Evolutionary conservation across 2,329 filamentous ascomycete species (phyloP), one percentile per base, ranked within the genome.

Genomic region (Penicillium vulpinum): DNA sequence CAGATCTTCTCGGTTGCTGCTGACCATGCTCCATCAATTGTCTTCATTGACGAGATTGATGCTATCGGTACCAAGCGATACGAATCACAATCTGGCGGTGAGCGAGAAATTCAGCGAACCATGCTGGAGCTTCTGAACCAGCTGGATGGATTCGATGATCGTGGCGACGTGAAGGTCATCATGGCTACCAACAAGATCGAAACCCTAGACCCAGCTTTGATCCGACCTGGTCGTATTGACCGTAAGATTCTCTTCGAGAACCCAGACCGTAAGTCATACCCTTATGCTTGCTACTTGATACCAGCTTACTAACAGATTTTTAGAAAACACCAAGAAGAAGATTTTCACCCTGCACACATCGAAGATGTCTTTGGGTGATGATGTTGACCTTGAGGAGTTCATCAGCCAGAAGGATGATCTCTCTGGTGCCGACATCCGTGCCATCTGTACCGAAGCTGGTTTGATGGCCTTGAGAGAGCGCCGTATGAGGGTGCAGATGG

Each of bases 131-230:
- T 99, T 53, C 87, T 99, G 40, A 99, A 99, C 78, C 94, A 99
- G 80, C 87, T 99, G 9, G 94, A 99, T 74, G 94, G 94, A 69
- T 99, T 99, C 78, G 94, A 99, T 73, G 95, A 99, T 76, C 90
- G 94, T 59, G 95, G 94, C 67, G 94, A 99, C 73, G 93, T 99
- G 77, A 99, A 99, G 82, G 94, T 99, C 60, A 93, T 99, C 76
- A 97, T 99, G 92, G 95, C 94, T 13, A 99, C 94, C 65, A 99
- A 99, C 87, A 99, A 99, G 85, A 99, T 99, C 66, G 95, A 99
- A 67, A 96, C 91, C 4, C 83, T 99, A 28, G 95, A 99, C 72
- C 94, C 94, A 54, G 94, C 94, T 18, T 83, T 99, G 66, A 99
- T 99, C 72, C 89, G 94, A 65, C 94, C 94, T 43, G 94, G 94